Percentiles rank a stretch among this genome's conserved stretches.
phyloP scores from a whole-genome alignment of 768 basidiomycete species.

The Hygrophoropsis aurantiaca region DNA sequence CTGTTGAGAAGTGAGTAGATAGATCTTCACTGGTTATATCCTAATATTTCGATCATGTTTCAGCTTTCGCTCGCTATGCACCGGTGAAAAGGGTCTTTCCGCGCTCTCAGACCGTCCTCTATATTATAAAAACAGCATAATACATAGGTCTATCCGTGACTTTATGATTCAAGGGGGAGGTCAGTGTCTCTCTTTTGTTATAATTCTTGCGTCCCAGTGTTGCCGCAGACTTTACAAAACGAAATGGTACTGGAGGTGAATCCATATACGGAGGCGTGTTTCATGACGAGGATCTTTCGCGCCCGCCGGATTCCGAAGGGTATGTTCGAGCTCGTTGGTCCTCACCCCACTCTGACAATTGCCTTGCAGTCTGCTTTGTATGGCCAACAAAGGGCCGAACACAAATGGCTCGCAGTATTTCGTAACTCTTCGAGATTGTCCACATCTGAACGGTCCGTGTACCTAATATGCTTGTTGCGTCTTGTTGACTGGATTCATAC shows the following conservation, averaged over 20 bases:
- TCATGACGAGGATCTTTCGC: slow-evolving; percentile 71
- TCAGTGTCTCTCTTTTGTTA: slow-evolving; percentile 26
- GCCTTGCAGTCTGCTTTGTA: slow-evolving; percentile 67
- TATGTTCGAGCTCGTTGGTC: slow-evolving; percentile 24
- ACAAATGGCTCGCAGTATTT: slow-evolving; percentile 91
- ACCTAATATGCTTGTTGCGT: background rate
- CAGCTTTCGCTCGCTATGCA: slow-evolving; percentile 85
- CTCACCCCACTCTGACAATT: background rate
- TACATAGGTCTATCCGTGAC: slow-evolving; percentile 76
- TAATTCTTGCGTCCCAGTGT: slow-evolving; percentile 1
- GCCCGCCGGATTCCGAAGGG: slow-evolving; percentile 65
- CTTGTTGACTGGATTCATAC: slow-evolving; percentile 1
- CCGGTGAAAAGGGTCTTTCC: slow-evolving; percentile 81
- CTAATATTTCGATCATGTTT: slow-evolving; percentile 10
- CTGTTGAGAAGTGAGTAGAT: slow-evolving; percentile 69
- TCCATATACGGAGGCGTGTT: slow-evolving; percentile 79
- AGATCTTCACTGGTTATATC: background rate
- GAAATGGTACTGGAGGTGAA: slow-evolving; percentile 80
- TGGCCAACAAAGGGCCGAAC: slow-evolving; percentile 85
- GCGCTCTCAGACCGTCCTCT: slow-evolving; percentile 62
- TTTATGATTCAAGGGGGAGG: slow-evolving; percentile 86
- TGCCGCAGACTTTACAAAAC: slow-evolving; percentile 69
- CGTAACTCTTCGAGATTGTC: slow-evolving; percentile 73
- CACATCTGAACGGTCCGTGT: slow-evolving; percentile 68
- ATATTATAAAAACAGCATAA: slow-evolving; percentile 77